A percentile compares a stretch with the other conserved stretches of the same genome.
Evolutionary conservation across 2,329 filamentous ascomycete genomes (phyloP).

Genomic region (Pestalotiopsis sp.): DNA sequence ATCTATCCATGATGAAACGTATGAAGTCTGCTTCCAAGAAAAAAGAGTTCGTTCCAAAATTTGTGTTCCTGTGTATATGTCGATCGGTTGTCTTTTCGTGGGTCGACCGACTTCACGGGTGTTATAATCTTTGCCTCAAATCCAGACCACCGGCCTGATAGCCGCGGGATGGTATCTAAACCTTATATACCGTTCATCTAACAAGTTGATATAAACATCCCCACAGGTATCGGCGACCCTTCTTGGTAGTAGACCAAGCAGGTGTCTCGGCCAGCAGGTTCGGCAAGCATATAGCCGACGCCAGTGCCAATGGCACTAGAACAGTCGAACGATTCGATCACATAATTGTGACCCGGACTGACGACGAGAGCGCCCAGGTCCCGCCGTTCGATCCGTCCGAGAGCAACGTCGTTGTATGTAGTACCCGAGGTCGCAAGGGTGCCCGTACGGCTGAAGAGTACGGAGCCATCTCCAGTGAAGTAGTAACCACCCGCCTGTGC

Average conservation of each 20-base stretch:
- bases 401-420: slow-evolving; percentile 49
- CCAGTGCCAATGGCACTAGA: slow-evolving; percentile 54
- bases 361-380: slow-evolving; percentile 47
- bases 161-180: neutral
- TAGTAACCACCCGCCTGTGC: slow-evolving; percentile 47
- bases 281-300: slow-evolving; percentile 53
- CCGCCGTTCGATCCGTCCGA: slow-evolving; percentile 14
- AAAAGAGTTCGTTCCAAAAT: slow-evolving; percentile 5
- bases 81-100: neutral
- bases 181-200: slow-evolving; percentile 11
- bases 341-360: slow-evolving; percentile 54
- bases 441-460: slow-evolving; percentile 52
- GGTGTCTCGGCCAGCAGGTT: slow-evolving; percentile 45
- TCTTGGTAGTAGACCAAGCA: slow-evolving; percentile 65
- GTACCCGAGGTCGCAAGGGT: slow-evolving; percentile 48
- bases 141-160: neutral
- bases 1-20: neutral
- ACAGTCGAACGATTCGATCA: slow-evolving; percentile 54
- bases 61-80: neutral
- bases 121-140: neutral
- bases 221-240: slow-evolving; percentile 49
- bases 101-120: neutral
- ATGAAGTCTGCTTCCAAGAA: neutral
- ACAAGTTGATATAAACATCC: slow-evolving; percentile 36
- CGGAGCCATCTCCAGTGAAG: slow-evolving; percentile 53